Base-by-base conservation (phyloP, 2,329 filamentous ascomycete species). In the Setomelanomma holmii region DNA sequence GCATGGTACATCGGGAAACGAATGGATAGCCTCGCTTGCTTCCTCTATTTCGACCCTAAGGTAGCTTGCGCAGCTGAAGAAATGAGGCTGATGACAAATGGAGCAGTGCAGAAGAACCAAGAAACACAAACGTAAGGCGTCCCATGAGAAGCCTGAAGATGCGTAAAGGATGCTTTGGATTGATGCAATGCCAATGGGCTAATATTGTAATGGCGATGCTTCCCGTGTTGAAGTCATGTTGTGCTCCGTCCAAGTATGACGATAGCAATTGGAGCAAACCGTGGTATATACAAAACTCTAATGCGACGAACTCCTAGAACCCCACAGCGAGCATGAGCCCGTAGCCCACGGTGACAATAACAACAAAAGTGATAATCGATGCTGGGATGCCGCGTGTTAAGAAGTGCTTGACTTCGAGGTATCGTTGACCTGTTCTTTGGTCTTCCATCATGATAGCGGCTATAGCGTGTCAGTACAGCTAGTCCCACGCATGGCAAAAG, bases 371-470 rank as follows among this genome's bases (percentile, higher is more conserved):
- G 48, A 97, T 80, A 30, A 98, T 72, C 75, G 90, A 96, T 69
- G 89, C 88, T 1, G 95, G 93, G 33, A 99, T 86, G 68, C 95
- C 95, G n/a, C 93, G 82, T 45, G 89, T 96, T 68, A 99, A 88
- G 76, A 99, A 99, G 74, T 99, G 95, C 71, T 89, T 90, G 45
- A 99, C 96, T 54, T 89, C 83, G 47, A 99, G 83, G 71, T 99
- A 99, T 49, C 95, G 84, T 72, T 96, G 91, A 7, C 95, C 95
- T 0, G 93, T 96, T 58, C 89, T 84, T 0, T 90, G 85, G 67
- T 99, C 93, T 77, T 99, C 95, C 82, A 98, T 98, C 95, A 99
- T 98, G 68, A 99, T 98, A 4, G 95, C 95, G 69, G 95, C 91
- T 96, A 59, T 33, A 36, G 23, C 51, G 35, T 4, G 44, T 73